phyloP scores from a whole-genome alignment of 371 early-diverging fungal genomes.

The Funneliformis caledonium region DNA sequence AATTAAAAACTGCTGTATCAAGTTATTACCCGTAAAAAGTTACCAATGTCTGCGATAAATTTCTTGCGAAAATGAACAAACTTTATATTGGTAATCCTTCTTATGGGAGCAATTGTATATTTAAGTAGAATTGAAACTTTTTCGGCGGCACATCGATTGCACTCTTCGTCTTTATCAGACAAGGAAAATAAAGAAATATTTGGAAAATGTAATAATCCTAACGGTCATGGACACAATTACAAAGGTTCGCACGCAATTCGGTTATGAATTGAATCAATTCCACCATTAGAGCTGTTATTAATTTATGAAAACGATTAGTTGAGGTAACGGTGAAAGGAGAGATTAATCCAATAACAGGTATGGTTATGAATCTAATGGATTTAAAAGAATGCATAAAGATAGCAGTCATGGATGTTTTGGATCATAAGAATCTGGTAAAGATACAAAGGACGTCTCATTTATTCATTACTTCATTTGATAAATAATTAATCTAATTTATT shows the following conservation, averaged over 20 bases:
- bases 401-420: conserved; percentile 77
- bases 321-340: conserved; percentile 78
- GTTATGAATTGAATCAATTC: neutral
- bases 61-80: neutral
- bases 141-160: conserved; percentile 88
- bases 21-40: too few species aligned
- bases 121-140: conserved; percentile 80
- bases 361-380: conserved; percentile 86
- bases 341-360: conserved; percentile 78
- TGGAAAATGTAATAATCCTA: conserved; percentile 88
- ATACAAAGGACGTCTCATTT: conserved; percentile 30
- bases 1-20: too few species aligned
- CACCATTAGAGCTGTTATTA: neutral
- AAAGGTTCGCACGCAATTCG: conserved; percentile 52
- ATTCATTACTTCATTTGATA: conserved; percentile 27
- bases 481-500: neutral
- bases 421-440: conserved; percentile 80
- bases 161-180: conserved; percentile 68
- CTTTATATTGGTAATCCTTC: neutral
- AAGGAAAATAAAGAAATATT: conserved; percentile 76
- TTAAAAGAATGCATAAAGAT: conserved; percentile 77
- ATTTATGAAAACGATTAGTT: conserved; percentile 50
- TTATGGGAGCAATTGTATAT: conserved; percentile 53
- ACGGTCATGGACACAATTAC: conserved; percentile 93
- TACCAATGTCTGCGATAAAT: too few species aligned